Evolutionary conservation across 129 eudicot genomes (phyloP).

Genomic region (Centella asiatica): DNA sequence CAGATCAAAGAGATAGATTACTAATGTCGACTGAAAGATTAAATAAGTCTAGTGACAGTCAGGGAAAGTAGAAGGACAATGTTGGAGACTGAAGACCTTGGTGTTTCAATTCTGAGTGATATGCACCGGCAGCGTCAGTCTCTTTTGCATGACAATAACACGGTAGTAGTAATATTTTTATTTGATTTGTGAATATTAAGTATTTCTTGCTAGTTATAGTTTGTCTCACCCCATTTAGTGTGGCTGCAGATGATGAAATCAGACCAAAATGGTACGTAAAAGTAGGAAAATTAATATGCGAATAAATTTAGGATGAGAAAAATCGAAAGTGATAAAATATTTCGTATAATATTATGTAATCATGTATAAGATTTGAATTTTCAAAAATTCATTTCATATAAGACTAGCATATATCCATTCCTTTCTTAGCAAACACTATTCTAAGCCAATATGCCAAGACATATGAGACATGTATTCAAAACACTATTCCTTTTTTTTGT

Average conservation of each 20-base stretch:
- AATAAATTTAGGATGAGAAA: no score
- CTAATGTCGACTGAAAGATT: slow-evolving; percentile 51
- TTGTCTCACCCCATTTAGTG: not conserved
- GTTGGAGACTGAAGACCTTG: slow-evolving; percentile 70
- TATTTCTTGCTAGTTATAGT: not conserved
- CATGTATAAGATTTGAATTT: no score
- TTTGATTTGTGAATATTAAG: not conserved
- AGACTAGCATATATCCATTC: no score
- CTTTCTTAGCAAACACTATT: no score
- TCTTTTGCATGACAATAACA: slow-evolving; percentile 53
- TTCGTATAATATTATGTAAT: no score
- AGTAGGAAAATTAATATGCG: not conserved
- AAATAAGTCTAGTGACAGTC: slow-evolving; percentile 52
- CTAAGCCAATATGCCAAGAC: no score
- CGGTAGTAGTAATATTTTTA: slow-evolving; percentile 20
- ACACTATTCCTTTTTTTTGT: no score
- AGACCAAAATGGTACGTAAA: not conserved
- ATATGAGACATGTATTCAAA: no score
- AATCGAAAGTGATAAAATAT: no score
- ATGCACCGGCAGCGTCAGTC: slow-evolving; percentile 62
- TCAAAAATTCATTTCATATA: no score
- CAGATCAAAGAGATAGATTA: slow-evolving; percentile 58
- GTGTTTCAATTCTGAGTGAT: slow-evolving; percentile 61
- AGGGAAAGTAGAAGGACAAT: slow-evolving; percentile 59
- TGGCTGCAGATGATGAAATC: not conserved